phyloP scores from a whole-genome alignment of 2,329 filamentous ascomycete genomes.

The Neopestalotiopsis sp. region DNA sequence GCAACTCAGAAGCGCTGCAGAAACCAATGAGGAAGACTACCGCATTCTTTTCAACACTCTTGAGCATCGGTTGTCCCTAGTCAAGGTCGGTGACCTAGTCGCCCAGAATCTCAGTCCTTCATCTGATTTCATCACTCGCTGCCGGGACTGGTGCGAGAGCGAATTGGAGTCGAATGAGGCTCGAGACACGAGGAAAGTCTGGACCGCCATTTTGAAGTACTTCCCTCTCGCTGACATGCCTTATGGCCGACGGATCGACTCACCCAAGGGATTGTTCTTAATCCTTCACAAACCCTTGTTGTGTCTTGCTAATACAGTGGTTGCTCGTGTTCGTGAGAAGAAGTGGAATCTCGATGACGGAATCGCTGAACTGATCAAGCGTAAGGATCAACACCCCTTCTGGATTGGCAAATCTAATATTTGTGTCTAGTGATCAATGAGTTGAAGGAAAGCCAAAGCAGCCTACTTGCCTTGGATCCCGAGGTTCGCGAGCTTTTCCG shows the following conservation, averaged over 20 bases:
- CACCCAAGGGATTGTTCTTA: not conserved
- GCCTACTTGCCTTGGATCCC: not conserved
- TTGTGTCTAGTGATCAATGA: not conserved
- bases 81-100: conserved; percentile 30
- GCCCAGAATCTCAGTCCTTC: conserved; percentile 27
- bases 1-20: conserved; percentile 13
- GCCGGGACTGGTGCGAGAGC: conserved; percentile 32
- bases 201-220: not conserved
- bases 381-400: not conserved
- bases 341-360: not conserved
- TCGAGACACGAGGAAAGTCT: not conserved
- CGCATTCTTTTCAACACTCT: conserved; percentile 34
- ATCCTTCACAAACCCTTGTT: not conserved
- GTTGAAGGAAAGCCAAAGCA: not conserved
- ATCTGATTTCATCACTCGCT: conserved; percentile 26
- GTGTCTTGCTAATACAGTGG: not conserved
- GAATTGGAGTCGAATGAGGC: not conserved
- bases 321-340: not conserved
- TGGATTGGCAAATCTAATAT: not conserved
- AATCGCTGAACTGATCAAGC: not conserved
- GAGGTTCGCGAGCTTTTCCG: not conserved
- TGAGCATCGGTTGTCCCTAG: conserved; percentile 32
- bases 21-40: conserved; percentile 22
- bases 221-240: not conserved
- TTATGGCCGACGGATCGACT: not conserved